These are phyloP conservation scores for Alternaria gaisen DNA, from an alignment of 2,329 filamentous ascomycete species.

Conservation along the genomic window DNA sequence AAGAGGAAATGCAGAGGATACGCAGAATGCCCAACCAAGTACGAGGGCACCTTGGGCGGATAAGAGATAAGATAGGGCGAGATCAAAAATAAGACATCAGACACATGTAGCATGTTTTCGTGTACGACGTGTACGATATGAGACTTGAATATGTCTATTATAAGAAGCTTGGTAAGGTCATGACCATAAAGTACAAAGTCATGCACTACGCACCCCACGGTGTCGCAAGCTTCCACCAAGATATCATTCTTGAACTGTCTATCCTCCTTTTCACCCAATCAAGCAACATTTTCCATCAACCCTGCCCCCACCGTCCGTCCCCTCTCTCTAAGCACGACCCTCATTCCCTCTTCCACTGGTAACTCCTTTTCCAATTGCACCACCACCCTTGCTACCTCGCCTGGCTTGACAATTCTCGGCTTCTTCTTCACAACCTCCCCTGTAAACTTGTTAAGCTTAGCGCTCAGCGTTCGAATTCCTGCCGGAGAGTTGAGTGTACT, in stretches of 20 bases:
- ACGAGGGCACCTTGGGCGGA: constrained; percentile 39
- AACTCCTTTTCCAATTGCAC: constrained; percentile 78
- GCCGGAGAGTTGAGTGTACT: constrained; percentile 83
- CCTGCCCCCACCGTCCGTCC: constrained; percentile 90
- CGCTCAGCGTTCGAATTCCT: constrained; percentile 74
- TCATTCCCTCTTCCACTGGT: constrained; percentile 80
- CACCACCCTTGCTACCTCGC: constrained; percentile 76
- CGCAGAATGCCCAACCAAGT: constrained; percentile 16
- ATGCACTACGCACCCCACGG: not conserved
- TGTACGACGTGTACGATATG: not conserved
- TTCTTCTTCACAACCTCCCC: constrained; percentile 82
- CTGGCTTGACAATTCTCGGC: constrained; percentile 83
- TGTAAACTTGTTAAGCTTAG: constrained; percentile 78
- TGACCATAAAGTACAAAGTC: not conserved
- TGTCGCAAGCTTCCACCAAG: not conserved
- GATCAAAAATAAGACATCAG: not conserved
- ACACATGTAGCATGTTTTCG: not conserved
- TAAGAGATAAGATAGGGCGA: constrained; percentile 14
- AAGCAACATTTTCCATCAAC: constrained; percentile 68
- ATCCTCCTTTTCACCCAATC: not conserved
- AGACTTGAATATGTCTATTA: not conserved
- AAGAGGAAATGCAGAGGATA: not conserved
- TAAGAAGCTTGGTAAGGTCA: not conserved
- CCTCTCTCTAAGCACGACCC: constrained; percentile 80
- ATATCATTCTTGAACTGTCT: not conserved